These are phyloP conservation scores for Microthlaspi erraticum DNA, from an alignment of 345 rosid species.

Conservation along the genomic window DNA sequence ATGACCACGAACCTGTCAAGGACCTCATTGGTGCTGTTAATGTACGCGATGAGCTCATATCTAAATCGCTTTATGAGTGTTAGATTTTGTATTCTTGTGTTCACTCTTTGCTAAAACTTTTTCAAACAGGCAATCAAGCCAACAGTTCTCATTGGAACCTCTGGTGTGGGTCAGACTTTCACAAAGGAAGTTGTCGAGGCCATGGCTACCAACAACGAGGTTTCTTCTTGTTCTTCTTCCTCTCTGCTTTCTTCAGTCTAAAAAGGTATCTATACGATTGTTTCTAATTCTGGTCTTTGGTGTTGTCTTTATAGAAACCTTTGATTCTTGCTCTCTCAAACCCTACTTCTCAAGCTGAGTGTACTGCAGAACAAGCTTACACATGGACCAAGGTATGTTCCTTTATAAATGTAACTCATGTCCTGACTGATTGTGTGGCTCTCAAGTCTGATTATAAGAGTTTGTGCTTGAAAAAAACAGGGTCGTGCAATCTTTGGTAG, in stretches of 20 bases:
- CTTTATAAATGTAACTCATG: constrained; percentile 7
- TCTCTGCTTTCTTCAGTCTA: constrained; percentile 15
- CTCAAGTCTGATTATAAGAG: constrained; percentile 30
- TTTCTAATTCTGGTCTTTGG: constrained; percentile 24
- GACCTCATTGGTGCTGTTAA: constrained; percentile 73
- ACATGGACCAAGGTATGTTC: constrained; percentile 78
- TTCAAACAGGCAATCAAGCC: constrained; percentile 82
- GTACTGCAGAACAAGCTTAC: constrained; percentile 98
- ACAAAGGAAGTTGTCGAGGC: constrained; percentile 89
- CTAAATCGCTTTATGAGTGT: constrained; percentile 14
- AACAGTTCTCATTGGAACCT: constrained; percentile 88
- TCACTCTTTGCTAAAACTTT: constrained; percentile 18
- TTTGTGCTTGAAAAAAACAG: constrained; percentile 48
- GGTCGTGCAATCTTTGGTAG: constrained; percentile 97
- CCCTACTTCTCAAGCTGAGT: constrained; percentile 97
- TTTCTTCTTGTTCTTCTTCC: constrained; percentile 30
- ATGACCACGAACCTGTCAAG: constrained; percentile 77
- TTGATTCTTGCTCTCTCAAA: constrained; percentile 92
- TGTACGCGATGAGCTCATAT: constrained; percentile 47
- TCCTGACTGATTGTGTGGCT: neutral
- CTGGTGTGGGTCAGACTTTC: constrained; percentile 92
- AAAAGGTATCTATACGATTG: neutral
- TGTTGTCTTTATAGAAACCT: constrained; percentile 67
- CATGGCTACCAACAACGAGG: constrained; percentile 91
- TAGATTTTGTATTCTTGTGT: neutral